Conservation (phyloP, 2,329 filamentous ascomycete species). For the Sordariomycetes sp. region DNA sequence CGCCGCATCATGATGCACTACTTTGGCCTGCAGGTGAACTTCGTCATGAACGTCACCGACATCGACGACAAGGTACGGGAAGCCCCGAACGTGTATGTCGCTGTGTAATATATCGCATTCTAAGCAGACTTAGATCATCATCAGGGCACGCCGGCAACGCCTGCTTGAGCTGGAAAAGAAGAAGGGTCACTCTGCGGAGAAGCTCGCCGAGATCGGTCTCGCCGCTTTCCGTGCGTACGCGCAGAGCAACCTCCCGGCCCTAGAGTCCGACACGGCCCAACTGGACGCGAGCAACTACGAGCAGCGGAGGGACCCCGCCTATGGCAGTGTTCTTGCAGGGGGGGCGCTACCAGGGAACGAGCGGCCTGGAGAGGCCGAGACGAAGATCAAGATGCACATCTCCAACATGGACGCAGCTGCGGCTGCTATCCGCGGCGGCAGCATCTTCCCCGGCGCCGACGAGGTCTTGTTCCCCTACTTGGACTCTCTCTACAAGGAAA, state of each 20-base stretch:
- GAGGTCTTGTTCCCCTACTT: constrained; percentile 73
- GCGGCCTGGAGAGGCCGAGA: constrained; percentile 63
- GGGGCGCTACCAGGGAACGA: constrained; percentile 45
- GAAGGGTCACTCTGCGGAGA: constrained; percentile 44
- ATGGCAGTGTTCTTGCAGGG: constrained; percentile 43
- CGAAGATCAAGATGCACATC: constrained; percentile 85
- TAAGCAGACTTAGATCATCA: constrained; percentile 35
- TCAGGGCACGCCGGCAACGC: constrained; percentile 63
- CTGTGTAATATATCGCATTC: background rate
- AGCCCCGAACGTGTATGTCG: background rate
- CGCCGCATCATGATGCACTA: constrained; percentile 73
- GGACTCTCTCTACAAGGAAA: constrained; percentile 56
- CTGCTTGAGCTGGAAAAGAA: constrained; percentile 70
- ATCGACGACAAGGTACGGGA: constrained; percentile 58
- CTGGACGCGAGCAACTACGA: constrained; percentile 40
- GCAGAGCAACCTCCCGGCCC: constrained; percentile 40
- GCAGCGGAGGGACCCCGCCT: constrained; percentile 36
- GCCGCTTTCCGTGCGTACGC: constrained; percentile 28
- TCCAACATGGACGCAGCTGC: constrained; percentile 47
- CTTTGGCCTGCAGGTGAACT: constrained; percentile 72
- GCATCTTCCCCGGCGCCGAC: constrained; percentile 44
- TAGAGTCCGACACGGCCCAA: constrained; percentile 28
- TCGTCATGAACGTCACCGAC: constrained; percentile 91
- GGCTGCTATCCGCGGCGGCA: constrained; percentile 32
- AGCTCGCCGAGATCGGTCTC: constrained; percentile 34